phyloP scores from a whole-genome alignment of 257 asterid genomes.

The Solanum appendiculatum region DNA sequence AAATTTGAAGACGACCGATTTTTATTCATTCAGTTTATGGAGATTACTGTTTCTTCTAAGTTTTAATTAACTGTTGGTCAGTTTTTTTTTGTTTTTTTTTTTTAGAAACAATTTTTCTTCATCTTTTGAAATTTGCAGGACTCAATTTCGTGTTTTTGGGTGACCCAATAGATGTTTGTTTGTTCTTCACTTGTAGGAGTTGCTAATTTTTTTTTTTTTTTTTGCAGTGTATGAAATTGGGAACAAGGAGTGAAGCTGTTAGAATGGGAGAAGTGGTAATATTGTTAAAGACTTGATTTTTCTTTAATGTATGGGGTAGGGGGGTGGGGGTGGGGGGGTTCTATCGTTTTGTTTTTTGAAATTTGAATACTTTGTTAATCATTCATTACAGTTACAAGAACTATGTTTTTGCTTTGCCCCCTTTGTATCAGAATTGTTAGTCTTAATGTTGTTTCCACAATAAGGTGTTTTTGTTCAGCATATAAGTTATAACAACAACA shows the following conservation, averaged over 20 bases:
- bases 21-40: background rate
- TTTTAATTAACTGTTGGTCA: background rate
- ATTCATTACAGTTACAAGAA: background rate
- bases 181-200: background rate
- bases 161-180: background rate
- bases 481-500: background rate
- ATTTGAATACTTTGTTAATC: background rate
- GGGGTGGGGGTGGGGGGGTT: background rate
- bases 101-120: background rate
- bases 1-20: background rate
- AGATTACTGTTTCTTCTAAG: background rate
- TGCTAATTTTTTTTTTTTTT: background rate
- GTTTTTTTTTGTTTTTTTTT: background rate
- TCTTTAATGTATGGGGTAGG: background rate
- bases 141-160: background rate
- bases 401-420: background rate
- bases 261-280: conserved; percentile 1
- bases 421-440: background rate
- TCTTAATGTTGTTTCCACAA: background rate
- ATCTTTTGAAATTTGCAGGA: background rate
- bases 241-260: background rate
- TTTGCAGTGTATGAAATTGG: background rate
- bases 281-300: background rate
- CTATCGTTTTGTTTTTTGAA: background rate
- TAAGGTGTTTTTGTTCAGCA: background rate